Evolutionary conservation across 106 monocot species (phyloP).

Genomic region (Xerophyta viscosa): DNA sequence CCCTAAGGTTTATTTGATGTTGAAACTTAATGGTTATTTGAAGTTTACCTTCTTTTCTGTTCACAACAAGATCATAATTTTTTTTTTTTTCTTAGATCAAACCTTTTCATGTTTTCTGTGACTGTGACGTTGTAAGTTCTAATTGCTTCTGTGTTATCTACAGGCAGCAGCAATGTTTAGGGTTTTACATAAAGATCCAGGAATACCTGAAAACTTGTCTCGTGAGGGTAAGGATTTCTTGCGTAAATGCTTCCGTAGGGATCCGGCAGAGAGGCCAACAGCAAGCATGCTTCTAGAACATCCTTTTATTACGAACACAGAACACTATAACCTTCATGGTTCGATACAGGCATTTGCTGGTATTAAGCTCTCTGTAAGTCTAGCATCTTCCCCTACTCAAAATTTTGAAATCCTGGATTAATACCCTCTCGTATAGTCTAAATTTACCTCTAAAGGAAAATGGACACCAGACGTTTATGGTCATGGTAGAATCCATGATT

Average conservation of each 20-base stretch:
- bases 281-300: constrained; percentile 67
- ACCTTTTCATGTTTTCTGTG: neutral
- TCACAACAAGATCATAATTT: too few species aligned
- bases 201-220: constrained; percentile 67
- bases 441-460: too few species aligned
- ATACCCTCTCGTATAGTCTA: neutral
- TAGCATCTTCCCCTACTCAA: too few species aligned
- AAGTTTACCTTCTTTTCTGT: too few species aligned
- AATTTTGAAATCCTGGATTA: too few species aligned
- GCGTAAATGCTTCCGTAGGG: constrained; percentile 57
- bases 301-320: constrained; percentile 49
- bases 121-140: neutral
- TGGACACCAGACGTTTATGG: too few species aligned
- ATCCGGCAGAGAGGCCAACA: constrained; percentile 76
- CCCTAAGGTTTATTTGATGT: too few species aligned
- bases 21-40: too few species aligned
- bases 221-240: constrained; percentile 81
- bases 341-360: constrained; percentile 49
- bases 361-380: constrained; percentile 42
- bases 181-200: constrained; percentile 60
- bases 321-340: constrained; percentile 45
- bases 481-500: too few species aligned
- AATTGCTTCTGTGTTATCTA: neutral
- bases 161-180: constrained; percentile 93
- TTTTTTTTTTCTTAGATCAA: too few species aligned